Evolutionary conservation across 441 rosid species (phyloP).

Genomic region (Adansonia madagascariensis): DNA sequence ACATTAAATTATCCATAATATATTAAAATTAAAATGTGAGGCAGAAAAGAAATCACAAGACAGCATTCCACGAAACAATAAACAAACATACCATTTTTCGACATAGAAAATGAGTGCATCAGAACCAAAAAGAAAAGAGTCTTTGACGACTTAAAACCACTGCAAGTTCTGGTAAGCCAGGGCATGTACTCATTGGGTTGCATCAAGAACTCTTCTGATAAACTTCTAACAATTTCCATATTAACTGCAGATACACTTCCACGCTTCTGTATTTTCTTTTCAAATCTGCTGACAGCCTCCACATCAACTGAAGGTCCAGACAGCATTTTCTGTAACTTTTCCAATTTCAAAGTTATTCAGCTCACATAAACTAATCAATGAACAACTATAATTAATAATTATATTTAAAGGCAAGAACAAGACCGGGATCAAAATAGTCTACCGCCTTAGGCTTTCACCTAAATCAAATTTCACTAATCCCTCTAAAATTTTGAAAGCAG

Average conservation of each 20-base stretch:
- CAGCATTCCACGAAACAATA: neutral
- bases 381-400: neutral
- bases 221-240: slow-evolving; percentile 60
- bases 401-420: slow-evolving; percentile 9
- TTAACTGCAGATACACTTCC: slow-evolving; percentile 57
- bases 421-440: neutral
- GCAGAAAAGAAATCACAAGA: neutral
- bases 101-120: slow-evolving; percentile 61
- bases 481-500: slow-evolving; percentile 6
- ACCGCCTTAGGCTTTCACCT: slow-evolving; percentile 1
- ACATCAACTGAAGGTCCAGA: slow-evolving; percentile 19
- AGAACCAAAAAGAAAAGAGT: slow-evolving; percentile 70
- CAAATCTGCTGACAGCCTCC: slow-evolving; percentile 23
- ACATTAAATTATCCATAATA: slow-evolving; percentile 13
- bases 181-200: slow-evolving; percentile 56
- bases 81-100: slow-evolving; percentile 44
- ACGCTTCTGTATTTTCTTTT: slow-evolving; percentile 54
- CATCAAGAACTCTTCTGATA: slow-evolving; percentile 58
- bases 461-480: slow-evolving; percentile 7
- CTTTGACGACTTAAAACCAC: slow-evolving; percentile 58
- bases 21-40: neutral
- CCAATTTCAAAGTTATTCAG: slow-evolving; percentile 28
- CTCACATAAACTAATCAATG: slow-evolving; percentile 22
- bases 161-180: slow-evolving; percentile 63
- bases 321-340: slow-evolving; percentile 22